Base-by-base conservation (phyloP, 2,329 filamentous ascomycete genomes). In the Berkeleyomyces basicola region DNA sequence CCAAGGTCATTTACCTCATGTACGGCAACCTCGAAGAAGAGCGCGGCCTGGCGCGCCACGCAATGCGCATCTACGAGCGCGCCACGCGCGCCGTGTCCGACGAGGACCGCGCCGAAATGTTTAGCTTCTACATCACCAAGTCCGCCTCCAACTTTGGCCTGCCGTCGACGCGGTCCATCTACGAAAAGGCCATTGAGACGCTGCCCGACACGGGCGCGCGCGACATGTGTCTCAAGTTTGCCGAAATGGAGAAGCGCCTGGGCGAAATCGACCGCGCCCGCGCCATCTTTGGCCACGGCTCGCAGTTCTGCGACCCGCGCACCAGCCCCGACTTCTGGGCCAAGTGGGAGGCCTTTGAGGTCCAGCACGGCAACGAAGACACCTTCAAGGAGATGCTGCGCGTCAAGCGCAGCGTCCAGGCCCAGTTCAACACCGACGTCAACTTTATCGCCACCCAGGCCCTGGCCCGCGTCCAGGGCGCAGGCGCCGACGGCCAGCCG, bases 321-420 rank as follows among this genome's bases (percentile, higher is more conserved):
- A 95, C 90, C 11, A 90, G 89, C 68, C 85, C 88, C 6, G 84
- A 82, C 14, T 99, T 97, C 75, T 99, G 95, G 95, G 81, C 85
- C 68, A 95, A 92, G 72, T 99, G 93, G 93, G 93, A 99, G 74
- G 81, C 85, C 62, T 99, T 99, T 73, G 95, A 99, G 74, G 90
- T 97, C 31, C 88, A 95, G 72, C 93, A 99, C 71, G 93, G 93
- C 67, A 99, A 99, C 74, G 95, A 99, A 73, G 93, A 99, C 72
- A 99, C 95, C 0, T 99, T 95, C 80, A 96, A 96, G 77, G 93
- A 99, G 72, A 99, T 99, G 93, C 79, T 97, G 66, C 86, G 93
- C 39, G 90, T 99, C 78, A 99, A 97, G 79, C 81, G 93, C 71
- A 96, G 90, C 73, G 93, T 99, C 10, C 90, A 96, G 74, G 92